Percentiles rank a stretch among this genome's conserved stretches.
These are phyloP conservation scores for Podaxis mareebaensis DNA, from an alignment of 768 basidiomycete genomes.

Conservation along the genomic window DNA sequence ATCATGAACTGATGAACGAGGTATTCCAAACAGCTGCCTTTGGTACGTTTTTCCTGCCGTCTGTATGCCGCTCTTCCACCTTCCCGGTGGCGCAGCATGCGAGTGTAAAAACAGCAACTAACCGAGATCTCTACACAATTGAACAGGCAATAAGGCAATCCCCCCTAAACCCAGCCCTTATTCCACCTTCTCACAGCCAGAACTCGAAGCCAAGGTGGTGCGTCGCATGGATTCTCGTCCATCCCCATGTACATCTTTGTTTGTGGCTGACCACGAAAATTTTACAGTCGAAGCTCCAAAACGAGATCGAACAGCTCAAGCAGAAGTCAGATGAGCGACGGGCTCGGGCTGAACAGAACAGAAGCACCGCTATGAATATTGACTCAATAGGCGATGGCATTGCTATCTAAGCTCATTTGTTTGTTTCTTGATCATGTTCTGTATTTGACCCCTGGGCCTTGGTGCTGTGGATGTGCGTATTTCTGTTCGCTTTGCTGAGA, in stretches of 20 bases:
- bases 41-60: constrained; percentile 34
- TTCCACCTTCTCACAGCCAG: constrained; percentile 58
- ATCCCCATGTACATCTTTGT: neutral
- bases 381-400: constrained; percentile 20
- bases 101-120: neutral
- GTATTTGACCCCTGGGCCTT: neutral
- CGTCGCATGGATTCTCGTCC: constrained; percentile 23
- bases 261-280: constrained; percentile 2
- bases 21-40: constrained; percentile 77
- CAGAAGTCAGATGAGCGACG: constrained; percentile 47
- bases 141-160: constrained; percentile 44
- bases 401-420: constrained; percentile 15
- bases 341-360: constrained; percentile 24
- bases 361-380: constrained; percentile 23
- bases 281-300: constrained; percentile 53
- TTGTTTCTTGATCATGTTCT: neutral
- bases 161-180: constrained; percentile 46
- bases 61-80: neutral
- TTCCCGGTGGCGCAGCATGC: neutral
- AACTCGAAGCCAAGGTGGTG: constrained; percentile 59
- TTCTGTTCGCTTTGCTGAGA: neutral
- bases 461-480: neutral
- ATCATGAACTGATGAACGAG: constrained; percentile 84
- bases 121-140: neutral
- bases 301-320: constrained; percentile 59